Evolutionary conservation across 495 filamentous ascomycete species (phyloP).

Genomic region (Penicillium daleae): DNA sequence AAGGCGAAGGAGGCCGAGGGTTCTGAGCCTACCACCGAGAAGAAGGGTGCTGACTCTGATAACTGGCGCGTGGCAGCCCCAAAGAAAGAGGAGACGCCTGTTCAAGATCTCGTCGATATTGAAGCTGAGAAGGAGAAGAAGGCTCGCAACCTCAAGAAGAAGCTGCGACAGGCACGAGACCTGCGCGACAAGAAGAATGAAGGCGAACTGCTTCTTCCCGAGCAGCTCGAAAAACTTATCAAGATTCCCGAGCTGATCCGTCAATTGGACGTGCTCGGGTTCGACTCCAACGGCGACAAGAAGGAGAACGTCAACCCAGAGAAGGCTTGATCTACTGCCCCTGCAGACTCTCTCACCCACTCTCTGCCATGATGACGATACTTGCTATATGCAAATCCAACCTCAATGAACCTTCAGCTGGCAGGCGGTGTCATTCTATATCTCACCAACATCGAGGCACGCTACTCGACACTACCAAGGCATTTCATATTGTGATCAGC

Average conservation of each 20-base stretch:
- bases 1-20: slow-evolving; percentile 70
- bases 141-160: slow-evolving; percentile 92
- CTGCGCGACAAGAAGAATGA: slow-evolving; percentile 88
- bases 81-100: slow-evolving; percentile 39
- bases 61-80: slow-evolving; percentile 35
- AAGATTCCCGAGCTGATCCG: slow-evolving; percentile 92
- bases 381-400: background rate
- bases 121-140: slow-evolving; percentile 90
- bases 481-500: background rate
- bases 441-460: background rate
- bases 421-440: background rate
- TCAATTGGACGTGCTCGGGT: slow-evolving; percentile 84
- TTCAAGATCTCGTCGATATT: slow-evolving; percentile 52
- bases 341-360: background rate
- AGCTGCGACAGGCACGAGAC: slow-evolving; percentile 89
- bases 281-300: slow-evolving; percentile 68
- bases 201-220: slow-evolving; percentile 80
- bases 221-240: slow-evolving; percentile 97
- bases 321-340: slow-evolving; percentile 14
- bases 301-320: slow-evolving; percentile 33
- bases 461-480: background rate
- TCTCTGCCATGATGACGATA: background rate
- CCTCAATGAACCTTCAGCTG: background rate
- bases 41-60: slow-evolving; percentile 38
- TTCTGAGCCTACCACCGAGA: slow-evolving; percentile 39